Evolutionary conservation across 257 asterid genomes (phyloP), one percentile per base, ranked within the genome.

Genomic region (Solanum boliviense): DNA sequence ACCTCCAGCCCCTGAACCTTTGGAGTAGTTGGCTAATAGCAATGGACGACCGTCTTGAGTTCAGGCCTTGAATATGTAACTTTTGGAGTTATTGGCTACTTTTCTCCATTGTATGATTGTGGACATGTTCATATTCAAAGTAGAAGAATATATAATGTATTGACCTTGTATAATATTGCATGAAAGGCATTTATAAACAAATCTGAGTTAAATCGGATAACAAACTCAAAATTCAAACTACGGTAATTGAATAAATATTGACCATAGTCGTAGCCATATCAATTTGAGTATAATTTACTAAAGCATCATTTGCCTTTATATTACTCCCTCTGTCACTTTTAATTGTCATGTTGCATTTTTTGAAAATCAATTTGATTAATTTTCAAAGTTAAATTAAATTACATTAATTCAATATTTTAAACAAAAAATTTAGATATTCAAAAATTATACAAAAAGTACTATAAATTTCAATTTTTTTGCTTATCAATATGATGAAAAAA

Each of bases 281-380:
- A 20, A 52, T 52, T 52, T 52, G 62, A 52, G 62, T 52, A 52
- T 52, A 18, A 16, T 52, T 52, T 52, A 52, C 62, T 52, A 52
- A 16, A 16, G 4, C 62, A 1, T 16, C 62, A 16, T 52, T 52
- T 52, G 4, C 10, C 23, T 6, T 48, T 48, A 48, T 48, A 48
- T 46, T 52, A 52, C 4, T 52, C 0, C 0, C 0, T 52, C 0
- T 16, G 23, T 52, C 62, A 16, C 3, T 16, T 52, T 52, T 52
- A 52, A 52, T 52, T 52, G 62, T 52, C 9, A 52, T 48, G 62
- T 16, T 16, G 0, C 0, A 2, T 0, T 16, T 52, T 52, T 16
- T 5, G 4, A 52, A 52, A 52, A 9, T 16, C 9, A 52, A 52
- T 16, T 52, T 44, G 18, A 13, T 4, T 44, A 44, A 44, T 44